A percentile compares a stretch with the other conserved stretches of the same genome.
Conservation (phyloP, 768 basidiomycete species). For the Podaxis carcinomalis region DNA sequence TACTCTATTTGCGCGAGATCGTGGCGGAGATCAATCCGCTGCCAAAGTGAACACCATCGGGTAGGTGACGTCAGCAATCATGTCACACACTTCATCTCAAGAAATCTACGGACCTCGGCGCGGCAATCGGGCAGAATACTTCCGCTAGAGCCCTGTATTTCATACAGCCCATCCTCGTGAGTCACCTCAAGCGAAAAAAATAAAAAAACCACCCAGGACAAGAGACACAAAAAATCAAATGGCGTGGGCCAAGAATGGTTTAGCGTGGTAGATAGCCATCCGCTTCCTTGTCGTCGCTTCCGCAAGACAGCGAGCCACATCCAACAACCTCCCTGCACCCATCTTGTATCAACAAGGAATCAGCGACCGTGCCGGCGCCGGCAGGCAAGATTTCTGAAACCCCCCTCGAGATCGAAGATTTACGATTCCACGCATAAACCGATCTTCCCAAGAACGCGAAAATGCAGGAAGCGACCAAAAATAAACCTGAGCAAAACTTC, state of each 20-base stretch:
- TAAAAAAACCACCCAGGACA: neutral
- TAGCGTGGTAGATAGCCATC: neutral
- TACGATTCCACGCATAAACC: neutral
- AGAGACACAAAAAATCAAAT: neutral
- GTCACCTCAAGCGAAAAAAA: neutral
- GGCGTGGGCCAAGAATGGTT: neutral
- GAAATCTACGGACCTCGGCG: conserved; percentile 64
- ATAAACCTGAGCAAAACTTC: neutral
- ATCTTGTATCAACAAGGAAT: neutral
- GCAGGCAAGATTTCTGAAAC: neutral
- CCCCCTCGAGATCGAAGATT: neutral
- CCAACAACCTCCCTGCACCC: neutral
- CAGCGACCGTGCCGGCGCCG: neutral
- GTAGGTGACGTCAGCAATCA: conserved; percentile 14
- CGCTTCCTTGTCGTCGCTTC: neutral
- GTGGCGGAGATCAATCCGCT: conserved; percentile 63
- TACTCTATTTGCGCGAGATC: conserved; percentile 39
- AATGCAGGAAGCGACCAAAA: neutral
- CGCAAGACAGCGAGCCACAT: neutral
- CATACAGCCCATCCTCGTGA: conserved; percentile 1
- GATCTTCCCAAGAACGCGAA: neutral
- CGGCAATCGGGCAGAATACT: conserved; percentile 81
- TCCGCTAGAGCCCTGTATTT: conserved; percentile 64
- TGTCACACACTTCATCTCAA: conserved; percentile 1
- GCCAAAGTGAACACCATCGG: neutral